Evolutionary conservation across 768 basidiomycete genomes (phyloP), one percentile per base, ranked within the genome.

Genomic region (Austroboletus eburneus): DNA sequence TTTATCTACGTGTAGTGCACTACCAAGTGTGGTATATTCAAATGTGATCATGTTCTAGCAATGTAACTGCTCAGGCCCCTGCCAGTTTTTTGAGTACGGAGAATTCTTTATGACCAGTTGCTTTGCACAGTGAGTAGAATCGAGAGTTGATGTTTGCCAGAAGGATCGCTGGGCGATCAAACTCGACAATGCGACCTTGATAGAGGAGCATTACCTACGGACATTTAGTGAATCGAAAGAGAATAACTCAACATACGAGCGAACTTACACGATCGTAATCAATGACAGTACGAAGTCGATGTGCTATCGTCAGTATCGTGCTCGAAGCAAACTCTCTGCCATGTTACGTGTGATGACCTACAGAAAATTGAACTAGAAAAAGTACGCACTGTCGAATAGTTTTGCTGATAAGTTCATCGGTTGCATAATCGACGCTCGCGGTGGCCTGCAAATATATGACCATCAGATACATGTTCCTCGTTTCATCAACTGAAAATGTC

Each of bases 241-340:
- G 21, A 57, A 6, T 13, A 17, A 55, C 50, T 8, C 17, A 35
- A 24, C 38, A n/a, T 35, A 23, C 2, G 18, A 42, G 39, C 9
- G 12, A 18, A 70, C 83, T 48, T 67, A 85, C 86, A 54, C 83
- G 76, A 62, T 91, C 84, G 54, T 91, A 92, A 57, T 91, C 88
- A 45, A 92, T 89, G 40, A 87, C 83, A 3, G 85, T 87, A 4
- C 83, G 75, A 45, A 88, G 70, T 10, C 84, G 78, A 67, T 91
- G 89, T 12, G 89, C 88, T 45, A 91, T 89, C 1, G 87, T 91
- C 25, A 91, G 66, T 46, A 90, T 87, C 0, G 87, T 92, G 61
- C 85, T 88, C 16, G 83, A 76, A 4, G 85, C 80, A 52, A 91
- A 91, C 69, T 85, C 82, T 12, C 84, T 87, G 57, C 4, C 36